These are phyloP conservation scores for Fusarium metavorans DNA, from an alignment of 2,329 filamentous ascomycete species.

Conservation along the genomic window DNA sequence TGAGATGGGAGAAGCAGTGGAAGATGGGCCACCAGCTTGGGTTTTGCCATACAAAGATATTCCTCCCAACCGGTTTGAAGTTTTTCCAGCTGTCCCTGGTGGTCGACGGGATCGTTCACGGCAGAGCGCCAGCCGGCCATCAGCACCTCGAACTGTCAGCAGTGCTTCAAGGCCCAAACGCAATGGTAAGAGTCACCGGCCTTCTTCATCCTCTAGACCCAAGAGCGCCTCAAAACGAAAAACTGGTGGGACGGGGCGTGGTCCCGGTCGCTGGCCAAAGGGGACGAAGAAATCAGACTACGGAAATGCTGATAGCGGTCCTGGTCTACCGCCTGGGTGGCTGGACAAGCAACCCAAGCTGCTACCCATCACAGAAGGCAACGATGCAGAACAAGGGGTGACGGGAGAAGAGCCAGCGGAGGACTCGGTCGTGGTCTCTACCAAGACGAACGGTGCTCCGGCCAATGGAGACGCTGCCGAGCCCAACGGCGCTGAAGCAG, in stretches of 20 bases:
- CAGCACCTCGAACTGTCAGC: constrained; percentile 51
- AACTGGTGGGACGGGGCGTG: constrained; percentile 72
- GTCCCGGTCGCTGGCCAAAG: constrained; percentile 75
- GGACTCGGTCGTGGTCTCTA: constrained; percentile 51
- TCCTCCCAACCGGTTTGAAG: constrained; percentile 78
- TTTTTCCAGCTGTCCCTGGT: constrained; percentile 75
- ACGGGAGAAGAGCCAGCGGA: constrained; percentile 41
- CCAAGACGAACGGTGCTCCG: constrained; percentile 32
- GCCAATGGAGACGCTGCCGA: constrained; percentile 30
- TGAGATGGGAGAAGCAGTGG: constrained; percentile 43
- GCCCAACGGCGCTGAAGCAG: constrained; percentile 24
- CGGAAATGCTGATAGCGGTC: constrained; percentile 74
- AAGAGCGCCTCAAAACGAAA: constrained; percentile 58
- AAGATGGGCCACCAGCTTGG: constrained; percentile 56
- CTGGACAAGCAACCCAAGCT: constrained; percentile 46
- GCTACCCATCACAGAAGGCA: constrained; percentile 27
- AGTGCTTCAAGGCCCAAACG: constrained; percentile 55
- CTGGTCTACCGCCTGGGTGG: constrained; percentile 72
- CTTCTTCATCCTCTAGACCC: constrained; percentile 52
- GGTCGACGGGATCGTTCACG: constrained; percentile 62
- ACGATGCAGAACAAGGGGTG: constrained; percentile 23
- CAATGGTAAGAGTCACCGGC: constrained; percentile 46
- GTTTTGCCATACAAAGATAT: constrained; percentile 65
- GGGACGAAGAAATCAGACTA: constrained; percentile 77
- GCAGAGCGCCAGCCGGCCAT: constrained; percentile 54